Base-by-base conservation (phyloP, 305 asterid genomes). In the Ilex paraguariensis region DNA sequence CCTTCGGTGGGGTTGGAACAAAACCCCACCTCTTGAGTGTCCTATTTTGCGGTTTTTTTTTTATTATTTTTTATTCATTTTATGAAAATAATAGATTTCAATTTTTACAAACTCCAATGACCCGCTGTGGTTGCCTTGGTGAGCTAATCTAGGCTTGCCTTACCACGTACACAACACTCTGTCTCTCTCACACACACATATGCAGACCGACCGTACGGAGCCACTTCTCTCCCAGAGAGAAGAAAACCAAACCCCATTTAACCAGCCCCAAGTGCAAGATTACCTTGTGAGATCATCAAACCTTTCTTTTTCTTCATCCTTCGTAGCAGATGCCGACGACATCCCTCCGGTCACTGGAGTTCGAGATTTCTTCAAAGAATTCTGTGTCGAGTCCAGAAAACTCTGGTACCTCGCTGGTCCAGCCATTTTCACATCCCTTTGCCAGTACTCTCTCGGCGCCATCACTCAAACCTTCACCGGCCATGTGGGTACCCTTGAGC, bases 401-500 rank as follows among this genome's bases (percentile, higher is more conserved):
- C 64, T 86, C 3, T 83, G 86, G 90, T 70, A 21, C 78, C 80
- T 83, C 21, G 90, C 90, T 1, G 83, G 61, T 12, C 90, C 90
- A 2, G 82, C 86, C 40, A 83, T 83, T 53, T 86, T 83, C 75
- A 72, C 90, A 44, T 79, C 84, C 50, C 42, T 79, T 60, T 81
- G 82, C 67, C 81, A 79, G 54, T 81, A 81, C 31, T 82, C 86
- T 8, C 73, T 83, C 16, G 82, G 82, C 7, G 81, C 90, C 59
- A 32, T 69, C 42, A 81, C 85, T 32, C 86, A 83, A 31, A 75
- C 80, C 39, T 76, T 81, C 21, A 82, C 88, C 11, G 94, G 90
- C 36, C 90, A 83, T 44, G 77, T 86, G 21, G 88, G 90, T 46
- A 79, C 79, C 46, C 45, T 55, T 8, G 69, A 80, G 36, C 88